Percentiles rank a stretch among this genome's conserved stretches.
These are phyloP conservation scores for Phaeolepiota aurea DNA, from an alignment of 768 basidiomycete genomes.

Conservation along the genomic window DNA sequence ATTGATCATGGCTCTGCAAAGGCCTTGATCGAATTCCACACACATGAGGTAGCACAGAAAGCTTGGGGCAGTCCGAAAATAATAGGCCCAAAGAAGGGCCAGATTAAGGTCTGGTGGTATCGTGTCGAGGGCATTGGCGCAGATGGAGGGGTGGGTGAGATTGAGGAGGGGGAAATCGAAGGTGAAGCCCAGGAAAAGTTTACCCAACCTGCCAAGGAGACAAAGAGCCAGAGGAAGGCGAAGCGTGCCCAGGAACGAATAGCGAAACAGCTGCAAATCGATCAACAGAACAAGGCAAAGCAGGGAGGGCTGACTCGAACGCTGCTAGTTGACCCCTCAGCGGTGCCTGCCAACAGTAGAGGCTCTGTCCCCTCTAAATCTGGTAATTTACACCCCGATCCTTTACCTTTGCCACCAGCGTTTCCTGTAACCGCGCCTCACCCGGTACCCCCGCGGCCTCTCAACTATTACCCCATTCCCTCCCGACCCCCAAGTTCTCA, in stretches of 20 bases:
- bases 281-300: constrained; percentile 5
- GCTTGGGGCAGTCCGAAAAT: constrained; percentile 44
- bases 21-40: constrained; percentile 44
- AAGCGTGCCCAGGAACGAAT: constrained; percentile 17
- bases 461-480: no score
- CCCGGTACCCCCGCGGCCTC: no score
- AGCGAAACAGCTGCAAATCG: constrained; percentile 9
- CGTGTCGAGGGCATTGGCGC: constrained; percentile 31
- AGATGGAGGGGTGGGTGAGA: constrained; percentile 32
- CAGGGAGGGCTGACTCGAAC: background rate
- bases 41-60: constrained; percentile 30
- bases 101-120: constrained; percentile 44
- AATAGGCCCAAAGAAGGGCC: constrained; percentile 33
- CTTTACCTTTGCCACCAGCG: no score
- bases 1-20: constrained; percentile 33
- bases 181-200: constrained; percentile 27
- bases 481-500: no score
- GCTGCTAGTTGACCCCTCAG: constrained; percentile 1
- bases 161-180: constrained; percentile 43
- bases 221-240: constrained; percentile 20
- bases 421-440: no score
- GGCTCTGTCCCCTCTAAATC: no score
- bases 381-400: no score
- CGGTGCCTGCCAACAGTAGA: no score
- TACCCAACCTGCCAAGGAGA: constrained; percentile 17